These are phyloP conservation scores for Trichoderma endophyticum DNA, from an alignment of 2,329 filamentous ascomycete species.

Conservation along the genomic window DNA sequence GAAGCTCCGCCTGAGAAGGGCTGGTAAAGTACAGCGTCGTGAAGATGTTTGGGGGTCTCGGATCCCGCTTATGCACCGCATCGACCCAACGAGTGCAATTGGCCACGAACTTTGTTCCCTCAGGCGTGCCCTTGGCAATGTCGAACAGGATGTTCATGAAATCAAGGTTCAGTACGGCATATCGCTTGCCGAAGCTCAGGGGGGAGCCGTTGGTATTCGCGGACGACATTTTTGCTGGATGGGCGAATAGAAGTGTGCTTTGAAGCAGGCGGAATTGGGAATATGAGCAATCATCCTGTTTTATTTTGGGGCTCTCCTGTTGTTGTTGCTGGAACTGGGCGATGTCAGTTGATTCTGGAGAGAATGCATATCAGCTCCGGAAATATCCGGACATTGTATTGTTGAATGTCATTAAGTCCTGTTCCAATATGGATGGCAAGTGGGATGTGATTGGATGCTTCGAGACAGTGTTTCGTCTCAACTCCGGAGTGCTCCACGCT, in stretches of 20 bases:
- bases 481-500: slow-evolving; percentile 1
- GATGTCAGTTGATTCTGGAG: background rate
- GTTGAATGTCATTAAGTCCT: background rate
- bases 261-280: background rate
- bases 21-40: slow-evolving; percentile 34
- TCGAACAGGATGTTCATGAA: slow-evolving; percentile 37
- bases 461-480: background rate
- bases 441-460: background rate
- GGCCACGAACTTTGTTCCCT: slow-evolving; percentile 26
- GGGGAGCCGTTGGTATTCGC: background rate
- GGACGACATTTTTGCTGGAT: background rate
- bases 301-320: background rate
- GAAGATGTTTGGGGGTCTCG: slow-evolving; percentile 38
- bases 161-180: slow-evolving; percentile 35
- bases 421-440: background rate
- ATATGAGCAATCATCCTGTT: background rate
- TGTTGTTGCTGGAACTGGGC: background rate
- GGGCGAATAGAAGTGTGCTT: background rate
- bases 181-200: slow-evolving; percentile 17
- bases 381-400: too few species aligned
- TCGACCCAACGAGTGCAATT: slow-evolving; percentile 35
- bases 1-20: slow-evolving; percentile 34
- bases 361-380: background rate
- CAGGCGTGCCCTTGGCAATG: slow-evolving; percentile 30
- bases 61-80: slow-evolving; percentile 35